A percentile compares a stretch with the other conserved stretches of the same genome.
Conservation (phyloP, 306 rosid genomes). For the Cyclanthera cordifolia region DNA sequence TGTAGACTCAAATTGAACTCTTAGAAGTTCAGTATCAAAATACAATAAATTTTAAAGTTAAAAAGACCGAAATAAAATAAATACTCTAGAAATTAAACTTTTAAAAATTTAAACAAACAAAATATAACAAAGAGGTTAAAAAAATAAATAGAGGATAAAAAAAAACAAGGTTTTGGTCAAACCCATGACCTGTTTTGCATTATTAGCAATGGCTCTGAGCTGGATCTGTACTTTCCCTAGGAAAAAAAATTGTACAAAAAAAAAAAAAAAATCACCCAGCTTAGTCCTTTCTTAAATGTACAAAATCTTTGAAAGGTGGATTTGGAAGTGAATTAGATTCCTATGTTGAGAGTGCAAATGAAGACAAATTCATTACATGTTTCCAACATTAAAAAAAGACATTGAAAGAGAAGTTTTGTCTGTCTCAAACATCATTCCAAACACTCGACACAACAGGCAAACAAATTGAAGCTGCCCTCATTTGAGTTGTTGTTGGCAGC, state of each 20-base stretch:
- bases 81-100: no score
- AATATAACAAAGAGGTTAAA: no score
- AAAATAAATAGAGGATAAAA: neutral
- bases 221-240: neutral
- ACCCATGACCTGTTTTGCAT: constrained; percentile 4
- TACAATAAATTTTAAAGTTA: no score
- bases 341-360: neutral
- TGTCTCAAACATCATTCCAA: constrained; percentile 59
- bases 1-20: no score
- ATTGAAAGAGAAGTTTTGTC: neutral
- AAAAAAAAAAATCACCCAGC: neutral
- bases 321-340: neutral
- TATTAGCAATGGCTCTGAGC: constrained; percentile 5
- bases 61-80: no score
- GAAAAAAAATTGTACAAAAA: neutral
- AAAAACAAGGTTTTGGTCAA: neutral
- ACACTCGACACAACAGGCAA: constrained; percentile 81
- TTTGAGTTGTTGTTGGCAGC: constrained; percentile 47
- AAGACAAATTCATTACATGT: constrained; percentile 14
- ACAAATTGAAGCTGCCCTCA: constrained; percentile 56
- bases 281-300: neutral
- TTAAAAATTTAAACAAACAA: no score
- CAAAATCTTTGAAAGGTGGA: neutral
- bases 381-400: neutral
- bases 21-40: no score